Conservation (phyloP, 176 grass and related monocot species). For the Miscanthus lutarioriparius region DNA sequence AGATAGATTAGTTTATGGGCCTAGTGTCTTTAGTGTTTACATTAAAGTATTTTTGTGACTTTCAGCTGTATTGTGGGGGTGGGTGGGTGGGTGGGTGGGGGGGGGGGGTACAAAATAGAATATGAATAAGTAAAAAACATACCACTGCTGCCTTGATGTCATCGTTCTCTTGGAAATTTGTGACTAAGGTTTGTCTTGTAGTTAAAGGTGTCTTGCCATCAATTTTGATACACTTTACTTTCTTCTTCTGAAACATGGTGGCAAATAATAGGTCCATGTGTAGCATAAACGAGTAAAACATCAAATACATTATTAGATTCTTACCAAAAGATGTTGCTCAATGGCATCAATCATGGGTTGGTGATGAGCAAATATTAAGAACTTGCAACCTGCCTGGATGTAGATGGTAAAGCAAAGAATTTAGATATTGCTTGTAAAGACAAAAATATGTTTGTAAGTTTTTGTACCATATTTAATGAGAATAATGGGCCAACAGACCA, state of each 20-base stretch:
- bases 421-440: neutral
- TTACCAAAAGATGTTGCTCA: constrained; percentile 80
- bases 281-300: constrained; percentile 12
- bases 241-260: constrained; percentile 71
- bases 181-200: constrained; percentile 78
- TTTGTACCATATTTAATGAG: neutral
- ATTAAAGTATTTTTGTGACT: neutral
- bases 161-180: constrained; percentile 78
- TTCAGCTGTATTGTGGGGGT: neutral
- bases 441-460: constrained; percentile 1
- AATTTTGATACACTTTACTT: constrained; percentile 90
- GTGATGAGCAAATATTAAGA: constrained; percentile 98
- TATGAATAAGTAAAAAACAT: constrained; percentile 32
- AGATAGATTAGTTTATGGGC: neutral
- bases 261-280: neutral
- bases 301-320: constrained; percentile 16
- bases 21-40: neutral
- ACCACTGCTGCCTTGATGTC: constrained; percentile 89
- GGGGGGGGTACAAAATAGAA: neutral
- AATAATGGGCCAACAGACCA: neutral
- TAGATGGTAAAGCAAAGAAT: constrained; percentile 38
- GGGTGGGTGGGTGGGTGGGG: neutral
- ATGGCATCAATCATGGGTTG: constrained; percentile 79
- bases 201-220: constrained; percentile 72
- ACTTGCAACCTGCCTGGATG: constrained; percentile 84